Conservation (phyloP, 495 filamentous ascomycete genomes). For the Aspergillus mulundensis region DNA sequence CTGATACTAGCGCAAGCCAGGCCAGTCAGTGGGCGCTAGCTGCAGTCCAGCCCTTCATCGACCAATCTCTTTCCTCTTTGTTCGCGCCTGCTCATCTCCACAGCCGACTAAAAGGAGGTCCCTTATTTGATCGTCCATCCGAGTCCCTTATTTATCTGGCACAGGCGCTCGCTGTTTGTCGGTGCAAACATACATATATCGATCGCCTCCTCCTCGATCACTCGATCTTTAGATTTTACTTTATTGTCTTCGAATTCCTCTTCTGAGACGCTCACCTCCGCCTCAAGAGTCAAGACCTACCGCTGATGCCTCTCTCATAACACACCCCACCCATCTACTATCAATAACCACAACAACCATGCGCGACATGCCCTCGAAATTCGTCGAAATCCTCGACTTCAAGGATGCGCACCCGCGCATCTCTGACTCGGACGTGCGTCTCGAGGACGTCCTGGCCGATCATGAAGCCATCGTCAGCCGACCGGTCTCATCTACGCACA, state of each 20-base stretch:
- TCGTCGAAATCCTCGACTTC: slow-evolving; percentile 46
- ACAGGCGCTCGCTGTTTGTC: not conserved
- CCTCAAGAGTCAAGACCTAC: too few species aligned
- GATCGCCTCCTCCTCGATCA: not conserved
- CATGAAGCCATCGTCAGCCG: slow-evolving; percentile 42
- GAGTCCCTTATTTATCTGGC: not conserved
- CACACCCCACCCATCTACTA: not conserved
- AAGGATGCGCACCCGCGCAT: slow-evolving; percentile 30
- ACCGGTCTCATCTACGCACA: slow-evolving; percentile 39
- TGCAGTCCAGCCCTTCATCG: slow-evolving; percentile 10
- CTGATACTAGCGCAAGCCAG: too few species aligned
- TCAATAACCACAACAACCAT: slow-evolving; percentile 19
- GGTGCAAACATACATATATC: not conserved
- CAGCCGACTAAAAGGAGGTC: not conserved
- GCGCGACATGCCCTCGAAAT: slow-evolving; percentile 43
- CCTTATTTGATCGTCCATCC: not conserved
- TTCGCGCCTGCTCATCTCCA: slow-evolving; percentile 1
- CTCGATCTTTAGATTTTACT: too few species aligned
- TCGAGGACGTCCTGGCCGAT: slow-evolving; percentile 46
- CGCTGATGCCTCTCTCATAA: not conserved
- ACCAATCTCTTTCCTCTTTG: slow-evolving; percentile 8
- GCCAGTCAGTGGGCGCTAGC: slow-evolving; percentile 3
- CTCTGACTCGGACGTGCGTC: slow-evolving; percentile 44
- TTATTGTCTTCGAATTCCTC: too few species aligned
- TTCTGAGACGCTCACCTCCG: not conserved